Base-by-base conservation (phyloP, 2,329 filamentous ascomycete species). In the Fusarium kyushuense region DNA sequence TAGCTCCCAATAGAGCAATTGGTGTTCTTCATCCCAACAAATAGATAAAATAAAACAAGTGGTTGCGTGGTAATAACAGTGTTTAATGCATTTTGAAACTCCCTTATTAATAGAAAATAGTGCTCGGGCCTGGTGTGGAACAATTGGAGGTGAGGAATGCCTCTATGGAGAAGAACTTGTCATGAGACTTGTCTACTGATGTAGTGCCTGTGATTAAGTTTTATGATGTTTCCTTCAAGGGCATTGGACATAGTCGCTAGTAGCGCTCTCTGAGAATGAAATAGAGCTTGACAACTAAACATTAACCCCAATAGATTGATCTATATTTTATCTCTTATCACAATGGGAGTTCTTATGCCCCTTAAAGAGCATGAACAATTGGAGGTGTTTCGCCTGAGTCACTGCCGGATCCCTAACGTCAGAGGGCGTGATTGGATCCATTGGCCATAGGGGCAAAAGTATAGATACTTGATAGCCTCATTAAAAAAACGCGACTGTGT, bases 301-400 rank as follows among this genome's bases (percentile, higher is more conserved):
- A 6, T 9, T 1, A 13, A 6, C 16, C 11, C 16, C 17, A n/a
- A 27, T 38, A 38, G 5, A 11, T 5, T 21, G 42, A 45, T 30
- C 1, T 19, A 21, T 38, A 17, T 23, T 16, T 49, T 33, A 35
- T 35, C 23, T 48, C 17, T 35, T 49, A 49, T 21, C 16, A 36
- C 6, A 36, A 8, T 11, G 14, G 8, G 14, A 27, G 32, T 27
- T 49, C 17, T 36, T 27, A 12, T 14, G 25, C 47, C 47, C 32
- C 47, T 38, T 49, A 38, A 36, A 19, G 51, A 19, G 51, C 58
- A 63, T 64, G 40, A 54, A 61, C 54, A 43, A 72, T 65, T 69
- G 58, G 48, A 71, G 64, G 53, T 61, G 65, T 61, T 61, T 60
- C 47, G 41, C 51, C 67, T 73, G 71, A 73, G 71, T 74, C 71